Evolutionary conservation across 306 rosid genomes (phyloP), one percentile per base, ranked within the genome.

Genomic region (Styphnolobium japonicum): DNA sequence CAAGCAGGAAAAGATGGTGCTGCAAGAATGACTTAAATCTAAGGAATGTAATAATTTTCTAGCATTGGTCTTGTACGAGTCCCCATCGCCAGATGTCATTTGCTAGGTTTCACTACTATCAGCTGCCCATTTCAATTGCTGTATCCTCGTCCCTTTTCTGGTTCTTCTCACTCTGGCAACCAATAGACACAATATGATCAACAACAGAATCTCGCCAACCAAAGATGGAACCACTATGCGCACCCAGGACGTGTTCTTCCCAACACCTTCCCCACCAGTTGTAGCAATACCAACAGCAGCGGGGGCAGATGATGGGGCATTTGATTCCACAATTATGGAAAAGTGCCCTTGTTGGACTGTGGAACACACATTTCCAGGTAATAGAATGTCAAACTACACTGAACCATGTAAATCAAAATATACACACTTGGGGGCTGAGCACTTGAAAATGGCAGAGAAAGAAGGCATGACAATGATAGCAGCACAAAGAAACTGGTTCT

Each of bases 341-440:
- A 86, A 82, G 10, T 90, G 94, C 11, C 94, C 94, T 71, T 87
- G 87, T 78, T 86, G 66, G 31, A 63, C 3, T 57, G 75, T 36
- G 70, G 83, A 16, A 78, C 92, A 90, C 19, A 71, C 78, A 82
- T 84, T 84, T 12, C 86, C 87, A 2, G 65, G 75, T 67, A 66
- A 71, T 6, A 80, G 36, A 0, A 23, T 71, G 66, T 82, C 88
- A 61, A 87, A 84, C 7, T 84, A 70, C 31, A 87, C 76, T 15
- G 80, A 77, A n/a, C 91, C 91, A 36, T 82, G 63, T 19, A 82
- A 86, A 67, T 84, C 87, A 80, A 90, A 90, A 39, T 61, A 51
- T 14, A 87, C 88, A 78, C 94, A 90, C 60, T 74, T 87, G 46
- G 39, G 0, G 62, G 37, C 37, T 72, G 84, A 29, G 84, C 80